Percentiles rank a stretch among this genome's conserved stretches.
These are phyloP conservation scores for Tuctoria greenei DNA, from an alignment of 176 grass and related monocot genomes.

Conservation along the genomic window DNA sequence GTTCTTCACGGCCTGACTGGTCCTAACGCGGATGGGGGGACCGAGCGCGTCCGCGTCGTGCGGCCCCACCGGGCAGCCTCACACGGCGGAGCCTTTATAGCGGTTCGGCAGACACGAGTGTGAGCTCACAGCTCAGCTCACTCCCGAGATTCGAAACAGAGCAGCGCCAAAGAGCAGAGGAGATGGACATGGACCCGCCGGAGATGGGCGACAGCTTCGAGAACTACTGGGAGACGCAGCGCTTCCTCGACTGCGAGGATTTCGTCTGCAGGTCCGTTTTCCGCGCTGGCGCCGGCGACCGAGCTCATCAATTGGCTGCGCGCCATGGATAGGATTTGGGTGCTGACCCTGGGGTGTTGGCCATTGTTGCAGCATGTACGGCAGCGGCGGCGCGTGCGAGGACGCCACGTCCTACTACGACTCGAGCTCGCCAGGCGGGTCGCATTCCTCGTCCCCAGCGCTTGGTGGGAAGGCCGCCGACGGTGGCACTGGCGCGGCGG, in stretches of 20 bases:
- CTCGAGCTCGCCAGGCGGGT: slow-evolving; percentile 69
- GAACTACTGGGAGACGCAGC: slow-evolving; percentile 81
- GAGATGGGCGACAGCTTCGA: slow-evolving; percentile 64
- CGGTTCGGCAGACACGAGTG: neutral
- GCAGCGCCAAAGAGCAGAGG: neutral
- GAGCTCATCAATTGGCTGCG: neutral
- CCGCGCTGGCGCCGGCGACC: too few species aligned
- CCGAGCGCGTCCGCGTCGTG: slow-evolving; percentile 21
- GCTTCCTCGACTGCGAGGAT: slow-evolving; percentile 57
- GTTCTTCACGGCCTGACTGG: neutral
- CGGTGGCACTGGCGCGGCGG: neutral
- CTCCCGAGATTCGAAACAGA: slow-evolving; percentile 11
- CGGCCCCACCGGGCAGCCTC: neutral
- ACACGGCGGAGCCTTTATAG: slow-evolving; percentile 32
- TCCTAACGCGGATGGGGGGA: slow-evolving; percentile 50
- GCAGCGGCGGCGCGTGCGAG: slow-evolving; percentile 30
- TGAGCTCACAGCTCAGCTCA: neutral
- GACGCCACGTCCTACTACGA: slow-evolving; percentile 56
- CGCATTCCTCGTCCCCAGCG: slow-evolving; percentile 17
- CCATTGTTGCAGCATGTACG: slow-evolving; percentile 45
- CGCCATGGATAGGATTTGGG: neutral
- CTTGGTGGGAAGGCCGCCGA: neutral
- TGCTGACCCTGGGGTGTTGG: neutral
- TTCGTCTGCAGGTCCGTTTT: slow-evolving; percentile 51
- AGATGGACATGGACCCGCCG: slow-evolving; percentile 36